These are phyloP conservation scores for Boletus barrowsii DNA, from an alignment of 768 basidiomycete genomes.

Conservation along the genomic window DNA sequence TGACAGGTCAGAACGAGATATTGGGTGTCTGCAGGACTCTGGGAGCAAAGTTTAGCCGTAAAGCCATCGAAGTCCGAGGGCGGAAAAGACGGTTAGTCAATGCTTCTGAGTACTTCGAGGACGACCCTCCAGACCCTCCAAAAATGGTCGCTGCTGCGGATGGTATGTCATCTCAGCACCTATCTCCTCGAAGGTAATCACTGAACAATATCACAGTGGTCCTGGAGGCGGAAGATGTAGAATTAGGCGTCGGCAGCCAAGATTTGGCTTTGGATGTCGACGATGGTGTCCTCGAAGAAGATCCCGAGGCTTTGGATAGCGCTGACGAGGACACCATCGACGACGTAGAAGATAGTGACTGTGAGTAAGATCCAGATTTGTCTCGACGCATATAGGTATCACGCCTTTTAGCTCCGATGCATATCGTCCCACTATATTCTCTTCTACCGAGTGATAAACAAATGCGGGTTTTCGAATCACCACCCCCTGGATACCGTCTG, in stretches of 20 bases:
- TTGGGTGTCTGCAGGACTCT: conserved; percentile 77
- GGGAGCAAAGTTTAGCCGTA: conserved; percentile 71
- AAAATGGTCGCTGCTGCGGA: conserved; percentile 19
- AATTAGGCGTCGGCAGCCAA: conserved; percentile 51
- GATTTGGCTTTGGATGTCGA: conserved; percentile 71
- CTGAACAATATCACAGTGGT: conserved; percentile 44
- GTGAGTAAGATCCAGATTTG: conserved; percentile 36
- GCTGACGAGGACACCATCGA: conserved; percentile 61
- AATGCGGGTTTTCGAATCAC: conserved; percentile 86
- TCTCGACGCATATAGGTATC: background rate
- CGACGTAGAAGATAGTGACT: conserved; percentile 63
- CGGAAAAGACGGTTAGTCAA: conserved; percentile 31
- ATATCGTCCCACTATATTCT: conserved; percentile 92
- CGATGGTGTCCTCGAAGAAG: conserved; percentile 54
- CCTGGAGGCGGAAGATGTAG: conserved; percentile 78
- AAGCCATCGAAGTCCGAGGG: conserved; percentile 55
- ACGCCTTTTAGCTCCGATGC: conserved; percentile 72
- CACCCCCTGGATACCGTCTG: conserved; percentile 76
- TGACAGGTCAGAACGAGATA: conserved; percentile 97
- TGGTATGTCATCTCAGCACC: conserved; percentile 2
- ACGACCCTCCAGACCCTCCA: conserved; percentile 14
- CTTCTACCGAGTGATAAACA: conserved; percentile 91
- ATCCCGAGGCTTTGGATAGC: conserved; percentile 72
- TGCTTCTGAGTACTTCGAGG: conserved; percentile 28
- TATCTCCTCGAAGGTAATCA: background rate